These are phyloP conservation scores for Endocarpon pusillum DNA, from an alignment of 495 filamentous ascomycete genomes.

Conservation along the genomic window DNA sequence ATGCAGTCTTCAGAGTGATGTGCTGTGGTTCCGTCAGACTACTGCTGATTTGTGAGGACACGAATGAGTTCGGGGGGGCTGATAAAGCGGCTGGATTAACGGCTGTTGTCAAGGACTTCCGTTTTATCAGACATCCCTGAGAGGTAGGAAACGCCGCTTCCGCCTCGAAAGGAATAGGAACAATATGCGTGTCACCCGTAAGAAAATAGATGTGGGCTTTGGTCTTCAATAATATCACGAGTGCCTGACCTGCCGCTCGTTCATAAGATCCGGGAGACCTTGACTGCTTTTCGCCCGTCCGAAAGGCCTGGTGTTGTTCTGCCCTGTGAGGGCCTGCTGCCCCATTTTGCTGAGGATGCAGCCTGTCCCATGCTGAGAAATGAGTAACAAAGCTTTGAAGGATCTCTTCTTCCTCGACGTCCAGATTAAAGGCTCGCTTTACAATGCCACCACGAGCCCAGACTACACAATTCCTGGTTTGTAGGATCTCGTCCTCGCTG, in stretches of 20 bases:
- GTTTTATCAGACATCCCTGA: slow-evolving; percentile 66
- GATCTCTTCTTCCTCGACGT: slow-evolving; percentile 70
- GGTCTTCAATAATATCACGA: slow-evolving; percentile 83
- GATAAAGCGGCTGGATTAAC: slow-evolving; percentile 15
- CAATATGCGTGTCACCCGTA: slow-evolving; percentile 71
- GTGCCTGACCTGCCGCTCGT: slow-evolving; percentile 46
- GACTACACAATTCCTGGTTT: slow-evolving; percentile 66
- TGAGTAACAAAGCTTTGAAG: slow-evolving; percentile 68
- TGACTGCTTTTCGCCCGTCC: too few relatives aligned
- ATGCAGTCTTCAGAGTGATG: slow-evolving; percentile 25
- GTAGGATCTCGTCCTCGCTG: slow-evolving; percentile 68
- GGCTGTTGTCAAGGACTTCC: slow-evolving; percentile 33
- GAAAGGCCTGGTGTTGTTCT: too few relatives aligned
- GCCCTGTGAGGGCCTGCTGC: neutral
- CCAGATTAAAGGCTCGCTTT: slow-evolving; percentile 73
- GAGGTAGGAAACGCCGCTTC: slow-evolving; percentile 72
- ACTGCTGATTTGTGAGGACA: slow-evolving; percentile 30
- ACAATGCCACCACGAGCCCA: slow-evolving; percentile 82
- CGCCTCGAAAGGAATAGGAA: slow-evolving; percentile 88
- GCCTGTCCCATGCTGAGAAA: slow-evolving; percentile 52
- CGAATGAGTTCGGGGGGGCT: slow-evolving; percentile 66
- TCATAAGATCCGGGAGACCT: too few relatives aligned
- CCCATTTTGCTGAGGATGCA: slow-evolving; percentile 2
- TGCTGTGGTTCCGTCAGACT: slow-evolving; percentile 28
- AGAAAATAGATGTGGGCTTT: slow-evolving; percentile 90